phyloP scores from a whole-genome alignment of 78 protist species.

The Trichosphaerium sp. region DNA sequence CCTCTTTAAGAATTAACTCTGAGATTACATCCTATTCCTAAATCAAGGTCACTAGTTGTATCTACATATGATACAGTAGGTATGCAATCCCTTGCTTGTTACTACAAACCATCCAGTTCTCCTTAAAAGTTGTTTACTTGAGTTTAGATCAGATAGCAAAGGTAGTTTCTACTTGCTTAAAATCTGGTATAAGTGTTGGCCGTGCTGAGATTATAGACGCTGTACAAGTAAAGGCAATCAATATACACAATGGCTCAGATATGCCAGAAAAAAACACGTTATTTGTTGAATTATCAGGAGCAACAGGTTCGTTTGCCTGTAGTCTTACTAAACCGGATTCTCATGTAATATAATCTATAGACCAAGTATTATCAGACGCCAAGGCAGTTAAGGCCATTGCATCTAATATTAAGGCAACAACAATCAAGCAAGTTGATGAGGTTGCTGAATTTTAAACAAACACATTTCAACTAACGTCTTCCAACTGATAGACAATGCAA shows the following conservation, averaged over 20 bases:
- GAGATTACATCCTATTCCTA: not conserved
- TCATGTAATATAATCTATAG: not conserved
- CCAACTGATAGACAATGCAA: not conserved
- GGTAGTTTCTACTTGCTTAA: not conserved
- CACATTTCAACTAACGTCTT: not conserved
- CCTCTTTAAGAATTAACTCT: not conserved
- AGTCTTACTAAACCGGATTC: not conserved
- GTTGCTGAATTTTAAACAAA: not conserved
- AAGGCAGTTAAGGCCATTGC: not conserved
- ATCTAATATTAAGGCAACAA: not conserved
- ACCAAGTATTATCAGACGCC: not conserved
- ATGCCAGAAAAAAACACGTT: conserved; percentile 24
- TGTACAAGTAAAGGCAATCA: not conserved
- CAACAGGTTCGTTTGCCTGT: not conserved
- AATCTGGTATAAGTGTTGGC: conserved; percentile 4
- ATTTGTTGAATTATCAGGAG: conserved; percentile 29
- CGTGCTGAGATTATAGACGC: conserved; percentile 33
- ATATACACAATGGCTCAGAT: not conserved
- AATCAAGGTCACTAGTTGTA: not conserved
- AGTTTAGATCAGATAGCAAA: too few relatives aligned
- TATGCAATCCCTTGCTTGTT: too few relatives aligned
- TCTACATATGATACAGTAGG: too few relatives aligned
- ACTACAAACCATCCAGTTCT: too few relatives aligned
- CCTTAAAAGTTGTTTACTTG: too few relatives aligned
- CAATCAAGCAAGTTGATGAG: not conserved